Evolutionary conservation across 108 stramenopile species (phyloP).

Genomic region (Thalassiosira profunda): DNA sequence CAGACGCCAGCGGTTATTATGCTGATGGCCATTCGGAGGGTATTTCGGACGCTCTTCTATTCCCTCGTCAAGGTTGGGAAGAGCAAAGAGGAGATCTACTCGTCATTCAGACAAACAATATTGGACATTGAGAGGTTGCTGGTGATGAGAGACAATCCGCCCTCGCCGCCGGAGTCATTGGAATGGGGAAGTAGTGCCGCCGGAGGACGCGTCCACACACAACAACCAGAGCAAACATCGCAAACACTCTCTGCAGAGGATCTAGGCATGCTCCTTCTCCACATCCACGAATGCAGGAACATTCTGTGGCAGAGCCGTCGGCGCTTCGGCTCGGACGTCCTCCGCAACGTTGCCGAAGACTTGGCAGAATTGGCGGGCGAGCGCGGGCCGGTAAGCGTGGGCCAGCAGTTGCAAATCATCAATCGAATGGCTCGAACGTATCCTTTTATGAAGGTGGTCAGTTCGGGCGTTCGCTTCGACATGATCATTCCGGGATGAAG

Average conservation of each 20-base stretch:
- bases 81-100: slow-evolving; percentile 77
- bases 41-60: slow-evolving; percentile 69
- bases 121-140: slow-evolving; percentile 88
- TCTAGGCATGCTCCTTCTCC: slow-evolving; percentile 91
- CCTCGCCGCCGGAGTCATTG: slow-evolving; percentile 48
- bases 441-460: slow-evolving; percentile 82
- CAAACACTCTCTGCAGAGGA: slow-evolving; percentile 69
- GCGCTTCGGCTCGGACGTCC: slow-evolving; percentile 59
- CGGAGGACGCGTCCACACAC: neutral
- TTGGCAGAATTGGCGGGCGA: slow-evolving; percentile 92
- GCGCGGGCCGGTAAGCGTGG: slow-evolving; percentile 82
- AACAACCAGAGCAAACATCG: slow-evolving; percentile 26
- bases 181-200: slow-evolving; percentile 28
- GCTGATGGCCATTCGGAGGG: slow-evolving; percentile 44
- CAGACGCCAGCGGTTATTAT: slow-evolving; percentile 86
- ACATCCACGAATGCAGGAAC: slow-evolving; percentile 84
- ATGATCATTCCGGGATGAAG: too few relatives aligned
- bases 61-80: slow-evolving; percentile 75
- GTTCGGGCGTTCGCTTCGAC: too few relatives aligned
- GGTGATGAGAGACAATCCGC: slow-evolving; percentile 88
- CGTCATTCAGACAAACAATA: slow-evolving; percentile 71
- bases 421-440: slow-evolving; percentile 87
- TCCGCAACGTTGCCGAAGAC: slow-evolving; percentile 84
- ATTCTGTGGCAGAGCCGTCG: slow-evolving; percentile 79
- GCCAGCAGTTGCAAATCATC: slow-evolving; percentile 85